Conservation (phyloP, 1,284 basidiomycete genomes). For the Pseudozyma thailandica region DNA sequence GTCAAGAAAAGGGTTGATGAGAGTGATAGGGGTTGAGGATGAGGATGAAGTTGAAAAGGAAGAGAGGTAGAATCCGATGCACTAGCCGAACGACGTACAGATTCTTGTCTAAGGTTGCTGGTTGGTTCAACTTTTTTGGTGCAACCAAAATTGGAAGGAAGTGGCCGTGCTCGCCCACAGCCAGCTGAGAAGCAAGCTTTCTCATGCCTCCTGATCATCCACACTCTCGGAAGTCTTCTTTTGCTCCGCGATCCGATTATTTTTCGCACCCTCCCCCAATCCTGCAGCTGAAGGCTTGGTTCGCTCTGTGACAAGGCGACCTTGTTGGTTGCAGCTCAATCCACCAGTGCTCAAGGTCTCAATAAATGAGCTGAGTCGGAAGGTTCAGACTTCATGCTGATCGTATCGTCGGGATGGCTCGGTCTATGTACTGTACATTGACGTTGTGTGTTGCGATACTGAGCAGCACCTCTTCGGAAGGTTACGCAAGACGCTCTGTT, state of each 20-base stretch:
- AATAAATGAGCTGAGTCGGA: too few species aligned
- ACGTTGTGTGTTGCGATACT: background rate
- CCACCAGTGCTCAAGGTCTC: too few species aligned
- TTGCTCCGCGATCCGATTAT: constrained; percentile 32
- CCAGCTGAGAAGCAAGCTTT: background rate
- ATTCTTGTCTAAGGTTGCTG: too few species aligned
- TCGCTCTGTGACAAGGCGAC: too few species aligned
- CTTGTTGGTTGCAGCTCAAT: too few species aligned
- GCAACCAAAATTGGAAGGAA: constrained; percentile 18
- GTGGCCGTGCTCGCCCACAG: constrained; percentile 19
- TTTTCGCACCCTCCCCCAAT: too few species aligned
- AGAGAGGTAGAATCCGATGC: background rate
- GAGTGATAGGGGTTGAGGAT: constrained; percentile 25
- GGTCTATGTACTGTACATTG: too few species aligned
- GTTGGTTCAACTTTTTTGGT: constrained; percentile 13
- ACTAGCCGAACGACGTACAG: too few species aligned
- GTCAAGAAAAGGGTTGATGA: constrained; percentile 36
- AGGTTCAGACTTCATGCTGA: too few species aligned
- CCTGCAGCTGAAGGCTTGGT: too few species aligned
- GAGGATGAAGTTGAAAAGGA: constrained; percentile 14
- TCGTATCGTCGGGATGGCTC: too few species aligned
- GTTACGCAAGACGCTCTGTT: constrained; percentile 12
- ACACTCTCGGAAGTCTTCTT: too few species aligned
- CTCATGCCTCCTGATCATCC: background rate
- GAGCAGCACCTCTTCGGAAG: constrained; percentile 7